These are phyloP conservation scores for Ophiostoma pallidulum DNA, from an alignment of 2,329 filamentous ascomycete species.

Conservation along the genomic window DNA sequence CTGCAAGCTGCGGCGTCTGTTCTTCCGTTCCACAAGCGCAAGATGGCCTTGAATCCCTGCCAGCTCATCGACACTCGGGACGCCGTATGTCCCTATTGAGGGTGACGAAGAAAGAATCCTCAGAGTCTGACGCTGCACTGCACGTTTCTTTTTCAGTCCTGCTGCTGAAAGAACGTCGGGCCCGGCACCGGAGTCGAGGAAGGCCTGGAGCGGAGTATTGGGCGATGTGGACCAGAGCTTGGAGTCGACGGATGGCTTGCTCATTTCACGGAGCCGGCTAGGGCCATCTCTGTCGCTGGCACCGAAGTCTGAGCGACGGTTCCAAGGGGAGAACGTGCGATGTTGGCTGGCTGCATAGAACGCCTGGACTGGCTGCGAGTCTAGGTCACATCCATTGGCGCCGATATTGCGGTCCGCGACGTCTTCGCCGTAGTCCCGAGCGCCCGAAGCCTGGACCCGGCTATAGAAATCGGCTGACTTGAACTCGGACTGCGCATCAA, in stretches of 20 bases:
- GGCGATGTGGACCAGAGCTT: slow-evolving; percentile 15
- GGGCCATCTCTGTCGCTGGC: neutral
- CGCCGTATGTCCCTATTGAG: neutral
- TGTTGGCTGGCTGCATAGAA: slow-evolving; percentile 25
- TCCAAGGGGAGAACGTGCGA: slow-evolving; percentile 2
- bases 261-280: slow-evolving; percentile 15
- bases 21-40: neutral
- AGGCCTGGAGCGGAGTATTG: slow-evolving; percentile 14
- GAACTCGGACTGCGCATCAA: slow-evolving; percentile 48
- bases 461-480: slow-evolving; percentile 38
- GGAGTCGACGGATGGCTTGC: slow-evolving; percentile 5
- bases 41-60: neutral
- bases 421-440: slow-evolving; percentile 52
- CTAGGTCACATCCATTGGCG: slow-evolving; percentile 25
- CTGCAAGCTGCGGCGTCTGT: neutral
- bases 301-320: neutral
- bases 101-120: neutral
- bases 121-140: neutral
- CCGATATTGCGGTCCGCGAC: slow-evolving; percentile 52
- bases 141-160: neutral
- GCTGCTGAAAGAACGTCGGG: neutral
- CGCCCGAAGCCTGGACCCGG: slow-evolving; percentile 40
- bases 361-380: slow-evolving; percentile 26
- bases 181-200: neutral
- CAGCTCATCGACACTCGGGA: neutral